These are phyloP conservation scores for Neurospora sp. DNA, from an alignment of 495 filamentous ascomycete genomes.

Conservation along the genomic window DNA sequence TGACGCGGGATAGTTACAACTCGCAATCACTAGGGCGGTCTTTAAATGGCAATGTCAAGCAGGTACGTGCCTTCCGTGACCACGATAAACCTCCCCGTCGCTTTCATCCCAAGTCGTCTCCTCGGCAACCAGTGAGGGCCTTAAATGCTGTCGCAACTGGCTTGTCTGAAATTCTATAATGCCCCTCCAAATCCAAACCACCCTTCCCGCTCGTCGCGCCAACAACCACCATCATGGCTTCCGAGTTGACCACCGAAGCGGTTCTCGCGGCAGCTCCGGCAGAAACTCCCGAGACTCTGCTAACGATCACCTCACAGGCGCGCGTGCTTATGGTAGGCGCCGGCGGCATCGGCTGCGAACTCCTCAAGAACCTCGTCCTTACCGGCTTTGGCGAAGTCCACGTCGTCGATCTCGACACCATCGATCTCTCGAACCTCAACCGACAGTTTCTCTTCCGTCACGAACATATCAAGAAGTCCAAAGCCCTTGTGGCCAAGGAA, in stretches of 20 bases:
- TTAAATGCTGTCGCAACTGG: not conserved
- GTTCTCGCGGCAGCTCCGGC: not conserved
- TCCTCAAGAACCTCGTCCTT: conserved; percentile 92
- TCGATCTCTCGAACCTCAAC: conserved; percentile 95
- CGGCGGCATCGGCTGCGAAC: conserved; percentile 94
- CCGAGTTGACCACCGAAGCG: not conserved
- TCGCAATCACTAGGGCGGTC: conserved; percentile 32
- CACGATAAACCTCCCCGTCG: conserved; percentile 3
- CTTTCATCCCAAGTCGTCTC: conserved; percentile 1
- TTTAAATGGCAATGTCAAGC: conserved; percentile 34
- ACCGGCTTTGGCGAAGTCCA: conserved; percentile 92
- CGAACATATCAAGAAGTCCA: conserved; percentile 96
- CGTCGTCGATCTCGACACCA: conserved; percentile 95
- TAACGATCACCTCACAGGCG: conserved; percentile 46
- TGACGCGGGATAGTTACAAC: conserved; percentile 30
- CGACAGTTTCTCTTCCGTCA: conserved; percentile 95
- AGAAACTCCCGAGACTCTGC: conserved; percentile 4
- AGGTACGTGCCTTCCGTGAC: conserved; percentile 25
- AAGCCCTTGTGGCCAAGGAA: conserved; percentile 91
- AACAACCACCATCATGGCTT: conserved; percentile 6
- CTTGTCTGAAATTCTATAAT: not conserved
- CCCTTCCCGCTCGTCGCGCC: not conserved
- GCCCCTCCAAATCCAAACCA: not conserved
- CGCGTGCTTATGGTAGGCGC: conserved; percentile 91
- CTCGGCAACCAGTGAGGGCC: not conserved